Base-by-base conservation (phyloP, 2,329 filamentous ascomycete genomes). In the Hypoxylon sp. region DNA sequence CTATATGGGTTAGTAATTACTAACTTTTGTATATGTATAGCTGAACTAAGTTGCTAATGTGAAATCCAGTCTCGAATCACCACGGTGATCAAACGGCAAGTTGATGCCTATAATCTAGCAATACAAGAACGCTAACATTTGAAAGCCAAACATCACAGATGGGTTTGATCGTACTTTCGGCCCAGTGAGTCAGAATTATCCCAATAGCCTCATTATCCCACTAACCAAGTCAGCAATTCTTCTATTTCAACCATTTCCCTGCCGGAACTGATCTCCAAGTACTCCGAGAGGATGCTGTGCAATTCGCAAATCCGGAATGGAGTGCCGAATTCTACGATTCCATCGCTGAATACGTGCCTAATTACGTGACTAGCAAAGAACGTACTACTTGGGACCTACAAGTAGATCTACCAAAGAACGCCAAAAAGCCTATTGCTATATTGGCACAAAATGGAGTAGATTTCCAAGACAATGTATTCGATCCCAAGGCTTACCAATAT, bases 161-260 rank as follows among this genome's bases (percentile, higher is more conserved):
- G 89, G 89, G 0, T 90, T 90, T 69, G 88, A 91, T 72, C 83
- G 88, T 2, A 91, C 89, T 0, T 90, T 90, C 73, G 89, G 89
- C 1, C 89, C 73, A 22, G 73, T 74, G 19, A 68, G 73, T 70
- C n/a, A 52, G 37, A 55, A 47, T 8, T 33, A 70, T 67, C 48
- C 35, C 13, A 22, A 29, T 14, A 55, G 42, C 46, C 3, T 54
- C 17, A 19, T 11, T 17, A 37, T 37, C 46, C 10, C 17, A 22
- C 47, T 72, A 11, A 75, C 63, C 19, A 29, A 59, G 9, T 29
- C 42, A 80, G 69, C 85, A 87, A 75, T 90, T 85, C 73, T 91
- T 86, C 73, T 82, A 90, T 73, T 91, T 91, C 80, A 91, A 90
- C 76, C 83, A 84, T 56, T 86, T 86, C 10, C 78, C 81, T 1